Conservation (phyloP, 768 basidiomycete genomes). For the Russula vinacea region DNA sequence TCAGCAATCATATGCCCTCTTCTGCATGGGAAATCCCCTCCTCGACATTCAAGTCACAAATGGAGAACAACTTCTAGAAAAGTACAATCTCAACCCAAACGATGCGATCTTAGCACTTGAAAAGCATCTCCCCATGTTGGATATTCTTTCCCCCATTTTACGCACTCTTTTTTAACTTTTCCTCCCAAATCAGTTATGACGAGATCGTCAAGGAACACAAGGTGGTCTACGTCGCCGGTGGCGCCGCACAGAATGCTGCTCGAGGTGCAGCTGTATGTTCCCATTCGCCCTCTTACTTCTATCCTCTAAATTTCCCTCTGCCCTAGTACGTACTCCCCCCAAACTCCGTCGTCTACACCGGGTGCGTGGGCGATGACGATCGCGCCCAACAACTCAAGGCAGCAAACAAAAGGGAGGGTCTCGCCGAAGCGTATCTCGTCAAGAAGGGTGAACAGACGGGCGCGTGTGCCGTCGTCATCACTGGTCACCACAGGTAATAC, state of each 20-base stretch:
- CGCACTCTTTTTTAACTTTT: background rate
- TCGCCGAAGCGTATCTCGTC: constrained; percentile 85
- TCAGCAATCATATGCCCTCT: constrained; percentile 55
- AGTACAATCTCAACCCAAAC: constrained; percentile 89
- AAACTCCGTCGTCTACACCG: constrained; percentile 87
- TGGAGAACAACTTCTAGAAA: constrained; percentile 79
- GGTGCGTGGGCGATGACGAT: constrained; percentile 91
- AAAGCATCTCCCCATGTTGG: constrained; percentile 81
- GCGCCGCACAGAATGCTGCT: constrained; percentile 95
- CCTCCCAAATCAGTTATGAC: constrained; percentile 61
- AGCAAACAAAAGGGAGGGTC: constrained; percentile 90
- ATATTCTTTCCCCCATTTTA: constrained; percentile 7
- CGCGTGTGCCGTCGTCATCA: constrained; percentile 94
- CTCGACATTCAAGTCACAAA: constrained; percentile 92
- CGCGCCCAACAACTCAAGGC: constrained; percentile 83
- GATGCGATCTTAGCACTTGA: constrained; percentile 93
- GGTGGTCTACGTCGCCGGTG: constrained; percentile 92
- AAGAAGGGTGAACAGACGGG: constrained; percentile 86
- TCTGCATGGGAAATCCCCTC: constrained; percentile 94
- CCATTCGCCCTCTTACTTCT: constrained; percentile 6
- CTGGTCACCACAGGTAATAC: constrained; percentile 84
- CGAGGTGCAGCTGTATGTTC: constrained; percentile 87
- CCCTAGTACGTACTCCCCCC: constrained; percentile 85
- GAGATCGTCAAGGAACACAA: constrained; percentile 74
- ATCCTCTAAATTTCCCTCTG: constrained; percentile 14